These are phyloP conservation scores for Arachnomyces sp. DNA, from an alignment of 2,329 filamentous ascomycete species.

Conservation along the genomic window DNA sequence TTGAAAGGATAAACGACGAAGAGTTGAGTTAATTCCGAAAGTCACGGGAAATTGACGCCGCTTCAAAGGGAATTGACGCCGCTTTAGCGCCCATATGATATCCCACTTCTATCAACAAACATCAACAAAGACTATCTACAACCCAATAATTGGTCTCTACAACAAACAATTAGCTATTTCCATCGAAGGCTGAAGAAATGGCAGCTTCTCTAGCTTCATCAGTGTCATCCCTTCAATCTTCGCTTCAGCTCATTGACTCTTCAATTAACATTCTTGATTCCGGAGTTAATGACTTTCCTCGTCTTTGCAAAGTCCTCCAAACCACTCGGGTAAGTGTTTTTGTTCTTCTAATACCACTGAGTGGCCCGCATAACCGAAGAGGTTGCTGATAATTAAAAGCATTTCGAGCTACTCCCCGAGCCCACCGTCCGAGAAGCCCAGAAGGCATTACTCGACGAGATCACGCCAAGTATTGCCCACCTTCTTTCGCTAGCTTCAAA, in stretches of 20 bases:
- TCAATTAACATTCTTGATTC: constrained; percentile 56
- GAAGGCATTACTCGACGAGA: constrained; percentile 75
- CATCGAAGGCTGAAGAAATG: constrained; percentile 22
- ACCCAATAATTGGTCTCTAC: too few species aligned
- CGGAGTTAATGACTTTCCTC: constrained; percentile 57
- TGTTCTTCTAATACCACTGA: not conserved
- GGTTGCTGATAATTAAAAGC: constrained; percentile 43
- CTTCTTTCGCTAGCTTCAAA: constrained; percentile 75
- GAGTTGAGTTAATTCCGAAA: too few species aligned
- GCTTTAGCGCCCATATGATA: too few species aligned
- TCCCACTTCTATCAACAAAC: not conserved
- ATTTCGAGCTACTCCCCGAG: constrained; percentile 89
- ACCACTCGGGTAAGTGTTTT: constrained; percentile 48
- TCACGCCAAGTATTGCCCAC: constrained; percentile 74
- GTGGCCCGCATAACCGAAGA: not conserved
- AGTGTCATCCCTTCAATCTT: constrained; percentile 53
- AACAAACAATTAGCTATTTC: too few species aligned
- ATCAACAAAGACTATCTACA: too few species aligned
- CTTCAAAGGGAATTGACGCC: too few species aligned
- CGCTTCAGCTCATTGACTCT: constrained; percentile 55
- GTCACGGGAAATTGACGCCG: too few species aligned
- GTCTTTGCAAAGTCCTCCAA: constrained; percentile 55
- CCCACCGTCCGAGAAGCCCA: constrained; percentile 75
- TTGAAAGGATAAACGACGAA: too few species aligned
- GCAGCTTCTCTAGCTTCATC: constrained; percentile 49